phyloP scores from a whole-genome alignment of 2,329 filamentous ascomycete species.

The Dactylellina cionopaga region DNA sequence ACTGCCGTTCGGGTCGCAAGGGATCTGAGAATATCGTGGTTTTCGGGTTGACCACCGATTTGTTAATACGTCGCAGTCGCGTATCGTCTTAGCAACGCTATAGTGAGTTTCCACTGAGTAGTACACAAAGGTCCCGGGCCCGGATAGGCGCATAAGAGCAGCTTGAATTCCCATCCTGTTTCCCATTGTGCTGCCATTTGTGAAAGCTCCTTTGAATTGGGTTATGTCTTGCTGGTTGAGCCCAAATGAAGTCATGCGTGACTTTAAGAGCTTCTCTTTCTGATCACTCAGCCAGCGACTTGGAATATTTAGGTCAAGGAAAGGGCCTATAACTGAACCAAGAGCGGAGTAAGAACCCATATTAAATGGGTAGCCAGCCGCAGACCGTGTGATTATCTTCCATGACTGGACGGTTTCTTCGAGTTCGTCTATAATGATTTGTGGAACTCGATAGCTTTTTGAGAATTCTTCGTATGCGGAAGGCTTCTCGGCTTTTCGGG shows the following conservation, averaged over 20 bases:
- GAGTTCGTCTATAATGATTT: background rate
- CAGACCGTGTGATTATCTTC: background rate
- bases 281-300: background rate
- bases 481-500: too few relatives aligned
- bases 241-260: constrained; percentile 19
- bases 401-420: constrained; percentile 8
- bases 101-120: constrained; percentile 31
- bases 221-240: background rate
- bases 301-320: constrained; percentile 9
- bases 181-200: constrained; percentile 37
- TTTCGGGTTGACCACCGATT: background rate
- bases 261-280: background rate
- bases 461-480: background rate
- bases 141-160: constrained; percentile 3
- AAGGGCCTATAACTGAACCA: constrained; percentile 18
- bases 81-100: constrained; percentile 21
- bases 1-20: constrained; percentile 15
- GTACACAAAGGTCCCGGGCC: constrained; percentile 16
- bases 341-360: constrained; percentile 15
- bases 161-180: constrained; percentile 41
- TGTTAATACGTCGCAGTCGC: constrained; percentile 23
- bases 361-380: constrained; percentile 14
- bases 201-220: constrained; percentile 6
- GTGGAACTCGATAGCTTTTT: background rate
- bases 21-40: constrained; percentile 5